These are phyloP conservation scores for Trichosporon coremiiforme DNA, from an alignment of 1,284 basidiomycete genomes.

Conservation along the genomic window DNA sequence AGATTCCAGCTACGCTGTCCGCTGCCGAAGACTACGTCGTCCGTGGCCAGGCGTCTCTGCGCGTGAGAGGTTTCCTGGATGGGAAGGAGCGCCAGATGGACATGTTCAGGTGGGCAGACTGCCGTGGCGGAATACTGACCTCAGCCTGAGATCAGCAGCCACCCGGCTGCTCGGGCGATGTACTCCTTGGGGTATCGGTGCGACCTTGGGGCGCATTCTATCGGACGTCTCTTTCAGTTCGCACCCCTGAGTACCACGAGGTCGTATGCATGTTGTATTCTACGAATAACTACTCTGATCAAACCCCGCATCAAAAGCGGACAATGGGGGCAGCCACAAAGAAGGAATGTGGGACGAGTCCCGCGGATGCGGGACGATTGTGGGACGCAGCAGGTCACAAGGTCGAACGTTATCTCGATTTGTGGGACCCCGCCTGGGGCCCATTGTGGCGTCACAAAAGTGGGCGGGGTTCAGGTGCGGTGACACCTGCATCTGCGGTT, in stretches of 20 bases:
- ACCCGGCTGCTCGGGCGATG: background rate
- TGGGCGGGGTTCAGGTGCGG: too few relatives aligned
- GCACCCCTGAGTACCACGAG: background rate
- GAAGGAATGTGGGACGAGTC: background rate
- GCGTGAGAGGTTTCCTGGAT: background rate
- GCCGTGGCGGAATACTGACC: background rate
- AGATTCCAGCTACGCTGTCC: background rate
- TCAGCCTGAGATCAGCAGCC: background rate
- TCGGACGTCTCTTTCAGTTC: background rate
- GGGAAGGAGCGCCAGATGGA: conserved; percentile 3
- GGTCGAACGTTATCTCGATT: too few relatives aligned
- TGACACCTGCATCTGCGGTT: too few relatives aligned
- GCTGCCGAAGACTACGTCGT: background rate
- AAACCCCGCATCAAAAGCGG: background rate
- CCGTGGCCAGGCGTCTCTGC: background rate
- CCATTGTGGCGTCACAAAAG: too few relatives aligned
- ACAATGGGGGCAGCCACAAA: too few relatives aligned
- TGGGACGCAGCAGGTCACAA: background rate
- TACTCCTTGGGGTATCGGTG: conserved; percentile 12
- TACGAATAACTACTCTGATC: background rate
- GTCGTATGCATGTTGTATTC: background rate
- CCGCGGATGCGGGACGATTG: background rate
- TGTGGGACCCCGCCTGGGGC: too few relatives aligned
- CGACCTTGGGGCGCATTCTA: background rate
- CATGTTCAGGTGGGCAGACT: background rate